These are phyloP conservation scores for Macrotyloma uniflorum DNA, from an alignment of 306 rosid genomes.

Conservation along the genomic window DNA sequence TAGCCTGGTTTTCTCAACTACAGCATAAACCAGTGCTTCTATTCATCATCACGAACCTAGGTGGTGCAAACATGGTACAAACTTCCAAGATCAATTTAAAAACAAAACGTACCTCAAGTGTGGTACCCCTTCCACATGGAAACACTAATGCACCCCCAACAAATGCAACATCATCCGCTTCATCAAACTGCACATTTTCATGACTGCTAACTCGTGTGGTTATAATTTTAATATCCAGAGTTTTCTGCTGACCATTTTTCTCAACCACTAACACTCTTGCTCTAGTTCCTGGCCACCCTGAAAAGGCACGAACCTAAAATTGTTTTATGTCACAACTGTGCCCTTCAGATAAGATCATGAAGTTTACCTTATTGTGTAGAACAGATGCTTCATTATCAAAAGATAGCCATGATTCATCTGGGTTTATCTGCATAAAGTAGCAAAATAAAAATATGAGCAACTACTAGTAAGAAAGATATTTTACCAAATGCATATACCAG, in stretches of 20 bases:
- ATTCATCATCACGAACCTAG: slow-evolving; percentile 13
- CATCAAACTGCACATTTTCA: slow-evolving; percentile 43
- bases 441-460: slow-evolving; percentile 22
- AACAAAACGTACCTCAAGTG: slow-evolving; percentile 69
- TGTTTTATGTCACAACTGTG: slow-evolving; percentile 56
- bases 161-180: slow-evolving; percentile 58
- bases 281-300: slow-evolving; percentile 98
- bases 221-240: slow-evolving; percentile 75
- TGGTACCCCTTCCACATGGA: slow-evolving; percentile 69
- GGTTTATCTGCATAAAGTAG: slow-evolving; percentile 60
- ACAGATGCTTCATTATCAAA: slow-evolving; percentile 76
- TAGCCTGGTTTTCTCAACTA: not conserved
- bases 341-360: slow-evolving; percentile 40
- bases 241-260: slow-evolving; percentile 53
- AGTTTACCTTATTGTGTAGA: slow-evolving; percentile 78
- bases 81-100: slow-evolving; percentile 18
- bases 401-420: slow-evolving; percentile 82
- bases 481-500: not conserved
- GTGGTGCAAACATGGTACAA: slow-evolving; percentile 26
- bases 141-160: slow-evolving; percentile 63
- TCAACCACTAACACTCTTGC: slow-evolving; percentile 63
- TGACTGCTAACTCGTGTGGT: slow-evolving; percentile 64
- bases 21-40: slow-evolving; percentile 1
- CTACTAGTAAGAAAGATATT: slow-evolving; percentile 25
- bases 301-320: slow-evolving; percentile 90